Percentiles rank a stretch among this genome's conserved stretches.
phyloP scores from a whole-genome alignment of 225 moss, liverwort and hornwort species.

The Pseudoscleropodium purum region DNA sequence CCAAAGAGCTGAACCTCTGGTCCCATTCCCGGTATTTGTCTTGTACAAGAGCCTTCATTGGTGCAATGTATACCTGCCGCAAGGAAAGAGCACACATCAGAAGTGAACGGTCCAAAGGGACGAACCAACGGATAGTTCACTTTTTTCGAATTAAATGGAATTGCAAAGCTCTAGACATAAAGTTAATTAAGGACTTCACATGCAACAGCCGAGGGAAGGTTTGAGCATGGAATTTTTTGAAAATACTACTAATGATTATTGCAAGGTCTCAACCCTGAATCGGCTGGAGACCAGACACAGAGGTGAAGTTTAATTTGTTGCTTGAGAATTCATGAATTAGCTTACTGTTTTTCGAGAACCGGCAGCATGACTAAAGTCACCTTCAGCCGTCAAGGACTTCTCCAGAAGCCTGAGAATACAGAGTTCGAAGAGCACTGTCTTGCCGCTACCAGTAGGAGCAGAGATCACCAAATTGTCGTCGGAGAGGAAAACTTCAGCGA shows the following conservation, averaged over 20 bases:
- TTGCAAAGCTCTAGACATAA: neutral
- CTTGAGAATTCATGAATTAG: neutral
- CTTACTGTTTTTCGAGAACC: slow-evolving; percentile 77
- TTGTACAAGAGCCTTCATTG: slow-evolving; percentile 92
- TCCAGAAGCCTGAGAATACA: slow-evolving; percentile 78
- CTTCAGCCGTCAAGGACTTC: slow-evolving; percentile 44
- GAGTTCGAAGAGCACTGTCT: slow-evolving; percentile 97
- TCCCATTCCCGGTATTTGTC: slow-evolving; percentile 85
- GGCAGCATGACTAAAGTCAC: slow-evolving; percentile 48
- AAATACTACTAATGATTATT: neutral
- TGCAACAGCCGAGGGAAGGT: neutral
- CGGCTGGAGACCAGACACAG: neutral
- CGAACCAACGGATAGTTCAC: neutral
- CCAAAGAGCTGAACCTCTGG: slow-evolving; percentile 66
- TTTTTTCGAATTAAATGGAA: neutral
- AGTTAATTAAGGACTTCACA: neutral
- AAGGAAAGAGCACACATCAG: neutral
- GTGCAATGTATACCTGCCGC: slow-evolving; percentile 86
- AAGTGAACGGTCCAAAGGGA: neutral
- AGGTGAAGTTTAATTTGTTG: neutral
- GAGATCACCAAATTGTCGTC: slow-evolving; percentile 87
- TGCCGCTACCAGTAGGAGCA: slow-evolving; percentile 97
- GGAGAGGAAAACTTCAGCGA: slow-evolving; percentile 67
- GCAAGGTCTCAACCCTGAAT: neutral
- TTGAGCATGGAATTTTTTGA: neutral